phyloP scores from a whole-genome alignment of 2,329 filamentous ascomycete species.

The Aspergillus sergii region DNA sequence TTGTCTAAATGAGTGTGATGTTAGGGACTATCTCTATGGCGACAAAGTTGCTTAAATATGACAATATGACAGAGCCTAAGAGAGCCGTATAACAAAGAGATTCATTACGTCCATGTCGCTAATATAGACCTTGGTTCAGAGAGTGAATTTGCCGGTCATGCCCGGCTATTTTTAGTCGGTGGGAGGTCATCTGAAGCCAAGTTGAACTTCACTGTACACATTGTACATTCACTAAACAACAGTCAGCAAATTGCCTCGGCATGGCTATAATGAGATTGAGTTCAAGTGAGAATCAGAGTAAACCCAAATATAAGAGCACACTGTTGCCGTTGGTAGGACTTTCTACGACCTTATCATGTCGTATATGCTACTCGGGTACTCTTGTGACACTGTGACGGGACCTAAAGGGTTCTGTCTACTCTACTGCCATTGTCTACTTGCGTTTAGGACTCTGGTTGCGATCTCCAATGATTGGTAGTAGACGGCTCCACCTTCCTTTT shows the following conservation, averaged over 20 bases:
- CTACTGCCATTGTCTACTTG: neutral
- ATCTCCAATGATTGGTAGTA: neutral
- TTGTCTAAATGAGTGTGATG: neutral
- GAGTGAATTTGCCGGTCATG: neutral
- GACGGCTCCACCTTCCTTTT: neutral
- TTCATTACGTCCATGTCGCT: neutral
- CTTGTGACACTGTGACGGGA: neutral
- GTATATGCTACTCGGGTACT: neutral
- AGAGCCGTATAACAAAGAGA: neutral
- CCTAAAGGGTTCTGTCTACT: neutral
- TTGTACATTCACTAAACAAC: neutral
- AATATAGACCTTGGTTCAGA: neutral
- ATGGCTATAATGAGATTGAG: too few species aligned
- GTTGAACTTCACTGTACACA: neutral
- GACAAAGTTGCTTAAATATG: neutral
- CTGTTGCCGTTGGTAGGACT: neutral
- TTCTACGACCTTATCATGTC: neutral
- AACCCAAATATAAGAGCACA: neutral
- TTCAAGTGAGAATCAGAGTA: too few species aligned
- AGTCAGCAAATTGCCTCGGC: neutral
- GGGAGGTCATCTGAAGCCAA: neutral
- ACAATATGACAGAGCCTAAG: neutral
- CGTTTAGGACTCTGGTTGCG: neutral
- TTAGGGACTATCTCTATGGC: neutral
- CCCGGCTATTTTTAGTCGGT: constrained; percentile 2